Base-by-base conservation (phyloP, 2,329 filamentous ascomycete species). In the Anisogramma anomala region DNA sequence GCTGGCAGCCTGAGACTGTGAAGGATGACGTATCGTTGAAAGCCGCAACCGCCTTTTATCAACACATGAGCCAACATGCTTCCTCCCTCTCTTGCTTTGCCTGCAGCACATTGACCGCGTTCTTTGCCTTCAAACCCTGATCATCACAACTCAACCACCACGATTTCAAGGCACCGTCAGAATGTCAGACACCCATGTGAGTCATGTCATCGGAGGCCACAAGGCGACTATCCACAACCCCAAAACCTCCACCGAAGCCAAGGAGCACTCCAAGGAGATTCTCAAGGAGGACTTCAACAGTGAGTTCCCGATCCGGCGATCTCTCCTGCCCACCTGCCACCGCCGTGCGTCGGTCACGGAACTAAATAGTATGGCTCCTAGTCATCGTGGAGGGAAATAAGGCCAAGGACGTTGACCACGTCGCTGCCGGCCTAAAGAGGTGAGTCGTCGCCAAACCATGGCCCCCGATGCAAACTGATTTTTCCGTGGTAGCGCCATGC, bases 151-250 rank as follows among this genome's bases (percentile, higher is more conserved):
- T n/a, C 22, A 23, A 23, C 22, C 22, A 9, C 22, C 22, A 23
- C 22, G 22, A 23, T n/a, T n/a, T n/a, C n/a, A n/a, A n/a, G 5
- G 6, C 6, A 23, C 22, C n/a, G n/a, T 46, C 56, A 66, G 49
- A 30, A 72, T 71, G 66, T 56, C 66, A 48, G 62, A 69, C 49
- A 63, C 66, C 57, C 68, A 74, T 48, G 52, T 73, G 49, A 63
- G 65, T 57, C 68, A 74, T 48, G 52, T 73, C 48, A 65, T 69
- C 49, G 69, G 68, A 45, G 72, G 72, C 56, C 72, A 77, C 66
- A 77, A 77, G 65, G 72, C 71, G 43, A 71, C 66, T 54, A 51
- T 75, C 46, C 68, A 67, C 55, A 75, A 74, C 61, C 69, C 71
- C 49, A 71, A 73, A 55, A 67, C 64, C 41, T 74, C 70, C 0